Base-by-base conservation (phyloP, 2,329 filamentous ascomycete species). In the Pseudocercospora vitis region DNA sequence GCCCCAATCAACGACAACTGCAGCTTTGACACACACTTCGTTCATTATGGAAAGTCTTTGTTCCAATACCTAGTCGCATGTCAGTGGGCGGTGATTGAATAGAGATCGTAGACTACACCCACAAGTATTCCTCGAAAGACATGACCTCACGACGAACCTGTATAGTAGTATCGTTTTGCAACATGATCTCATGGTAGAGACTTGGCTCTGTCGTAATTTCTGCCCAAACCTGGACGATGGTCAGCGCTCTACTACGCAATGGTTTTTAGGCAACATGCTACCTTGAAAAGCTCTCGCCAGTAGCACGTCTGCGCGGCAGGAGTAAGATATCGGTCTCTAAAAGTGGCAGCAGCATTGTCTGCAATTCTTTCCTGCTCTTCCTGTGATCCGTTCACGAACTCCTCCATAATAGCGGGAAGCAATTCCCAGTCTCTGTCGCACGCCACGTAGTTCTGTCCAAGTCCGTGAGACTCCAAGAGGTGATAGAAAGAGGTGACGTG, bases 401-500 rank as follows among this genome's bases (percentile, higher is more conserved):
- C 44, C n/a, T 61, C 54, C 56, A 68, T 65, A 39, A 58, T 58
- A 19, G 40, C 48, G 2, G 60, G 57, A n/a, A 70, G 59, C 46
- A 70, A 63, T 7, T 57, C 57, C 60, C 63, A 71, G 40, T 69
- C 64, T 12, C 57, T 58, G 19, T 64, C 48, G 19, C 66, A 63
- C 31, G 57, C 54, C 3, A 70, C 65, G 50, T 64, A 68, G 50
- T 70, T 70, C 52, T 68, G 66, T 16, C 61, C 55, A 3, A 57
- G 53, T 1, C 68, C 69, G 6, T 53, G 53, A 18, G 60, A 45
- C 9, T 58, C 47, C 21, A 70, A 57, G 12, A 70, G 55, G 51
- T 68, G 65, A 42, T 67, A 65, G 28, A 64, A 61, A 52, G 68
- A 65, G 47, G 69, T 65, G 11, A 62, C 56, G 53, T 59, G 70